These are phyloP conservation scores for Colletotrichum sp. DNA, from an alignment of 2,329 filamentous ascomycete genomes.

Conservation along the genomic window DNA sequence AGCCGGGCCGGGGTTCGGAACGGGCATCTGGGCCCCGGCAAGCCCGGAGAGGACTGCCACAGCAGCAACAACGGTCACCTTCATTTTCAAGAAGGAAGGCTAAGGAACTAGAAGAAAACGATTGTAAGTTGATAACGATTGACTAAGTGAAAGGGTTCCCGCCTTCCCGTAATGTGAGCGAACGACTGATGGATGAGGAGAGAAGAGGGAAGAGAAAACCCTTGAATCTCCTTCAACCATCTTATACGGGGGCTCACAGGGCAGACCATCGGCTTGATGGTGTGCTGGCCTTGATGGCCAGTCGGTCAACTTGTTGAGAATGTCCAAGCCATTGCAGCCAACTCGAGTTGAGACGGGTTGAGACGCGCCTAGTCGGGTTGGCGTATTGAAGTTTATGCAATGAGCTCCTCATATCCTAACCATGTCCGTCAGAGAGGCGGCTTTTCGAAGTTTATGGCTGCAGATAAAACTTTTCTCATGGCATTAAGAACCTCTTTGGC, in stretches of 20 bases:
- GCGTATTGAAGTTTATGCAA: conserved; percentile 3
- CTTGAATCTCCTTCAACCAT: neutral
- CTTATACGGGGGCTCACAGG: neutral
- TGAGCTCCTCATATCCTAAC: neutral
- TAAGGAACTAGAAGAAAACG: neutral
- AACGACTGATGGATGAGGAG: conserved; percentile 13
- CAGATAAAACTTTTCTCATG: neutral
- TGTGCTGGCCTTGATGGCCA: neutral
- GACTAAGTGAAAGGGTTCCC: conserved; percentile 16
- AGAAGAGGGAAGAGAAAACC: neutral
- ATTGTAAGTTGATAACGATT: conserved; percentile 6
- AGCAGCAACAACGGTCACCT: neutral
- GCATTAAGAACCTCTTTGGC: neutral
- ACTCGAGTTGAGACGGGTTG: neutral
- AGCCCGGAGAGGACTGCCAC: conserved; percentile 15
- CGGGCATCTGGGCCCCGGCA: neutral
- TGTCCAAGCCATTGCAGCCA: neutral
- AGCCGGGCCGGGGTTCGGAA: neutral
- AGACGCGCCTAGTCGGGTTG: neutral
- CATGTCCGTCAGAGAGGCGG: neutral
- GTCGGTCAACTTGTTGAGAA: neutral
- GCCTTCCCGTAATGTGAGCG: conserved; percentile 13
- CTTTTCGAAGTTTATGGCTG: neutral
- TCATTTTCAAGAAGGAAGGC: conserved; percentile 3
- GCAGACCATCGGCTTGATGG: neutral